These are phyloP conservation scores for Dictyostelium brefeldianum DNA, from an alignment of 78 protist genomes.

Conservation along the genomic window DNA sequence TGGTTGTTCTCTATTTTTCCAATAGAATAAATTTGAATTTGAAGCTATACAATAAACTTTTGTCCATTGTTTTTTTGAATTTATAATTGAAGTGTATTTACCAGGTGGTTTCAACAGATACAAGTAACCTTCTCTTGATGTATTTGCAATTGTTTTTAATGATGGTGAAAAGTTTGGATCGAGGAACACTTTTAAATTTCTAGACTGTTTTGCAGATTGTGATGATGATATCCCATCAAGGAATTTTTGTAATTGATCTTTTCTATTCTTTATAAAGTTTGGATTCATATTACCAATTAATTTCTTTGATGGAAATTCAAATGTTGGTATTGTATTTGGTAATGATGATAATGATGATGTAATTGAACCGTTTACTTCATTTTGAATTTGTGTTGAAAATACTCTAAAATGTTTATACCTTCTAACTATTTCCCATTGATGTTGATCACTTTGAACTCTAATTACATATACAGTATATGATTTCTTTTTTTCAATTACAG, in stretches of 20 bases:
- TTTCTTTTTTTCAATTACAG: constrained; percentile 35
- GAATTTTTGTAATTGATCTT: constrained; percentile 40
- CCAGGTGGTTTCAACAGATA: constrained; percentile 1
- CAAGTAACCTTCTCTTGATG: constrained; percentile 53
- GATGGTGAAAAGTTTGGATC: constrained; percentile 72
- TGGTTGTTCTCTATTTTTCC: constrained; percentile 47
- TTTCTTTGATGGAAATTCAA: constrained; percentile 74
- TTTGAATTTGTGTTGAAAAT: constrained; percentile 49
- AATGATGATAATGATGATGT: neutral
- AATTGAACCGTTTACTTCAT: constrained; percentile 16
- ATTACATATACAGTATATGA: constrained; percentile 76
- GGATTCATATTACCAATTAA: constrained; percentile 72
- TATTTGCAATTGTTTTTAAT: constrained; percentile 17
- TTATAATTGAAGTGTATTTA: neutral
- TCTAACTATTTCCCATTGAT: constrained; percentile 59
- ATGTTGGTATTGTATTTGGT: constrained; percentile 17
- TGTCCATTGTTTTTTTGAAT: constrained; percentile 31
- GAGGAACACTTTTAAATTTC: constrained; percentile 64
- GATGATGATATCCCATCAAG: constrained; percentile 20
- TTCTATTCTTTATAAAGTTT: constrained; percentile 45
- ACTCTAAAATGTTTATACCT: constrained; percentile 76
- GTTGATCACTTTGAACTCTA: constrained; percentile 36
- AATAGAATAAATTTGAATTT: constrained; percentile 65
- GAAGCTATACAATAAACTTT: constrained; percentile 41
- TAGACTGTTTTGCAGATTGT: constrained; percentile 20